Evolutionary conservation across 768 basidiomycete genomes (phyloP).

Genomic region (Udeniomyces megalosporus): DNA sequence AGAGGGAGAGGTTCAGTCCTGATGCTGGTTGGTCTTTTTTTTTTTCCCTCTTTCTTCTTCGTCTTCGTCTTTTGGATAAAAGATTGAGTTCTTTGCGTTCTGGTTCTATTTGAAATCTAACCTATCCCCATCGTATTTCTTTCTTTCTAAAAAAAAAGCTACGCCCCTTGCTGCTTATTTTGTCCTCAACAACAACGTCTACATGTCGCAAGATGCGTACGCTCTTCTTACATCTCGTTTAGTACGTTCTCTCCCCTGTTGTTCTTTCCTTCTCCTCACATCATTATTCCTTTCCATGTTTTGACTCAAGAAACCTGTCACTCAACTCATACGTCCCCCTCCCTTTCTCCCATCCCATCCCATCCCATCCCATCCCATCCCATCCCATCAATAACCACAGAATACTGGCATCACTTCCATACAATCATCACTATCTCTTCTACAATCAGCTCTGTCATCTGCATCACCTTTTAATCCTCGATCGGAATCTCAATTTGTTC

Average conservation of each 20-base stretch:
- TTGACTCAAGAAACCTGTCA: background rate
- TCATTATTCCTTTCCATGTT: no score
- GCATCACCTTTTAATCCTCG: slow-evolving; percentile 9
- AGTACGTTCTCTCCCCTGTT: slow-evolving; percentile 34
- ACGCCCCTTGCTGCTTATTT: slow-evolving; percentile 68
- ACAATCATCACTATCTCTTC: slow-evolving; percentile 56
- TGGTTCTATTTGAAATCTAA: no score
- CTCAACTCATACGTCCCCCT: slow-evolving; percentile 48
- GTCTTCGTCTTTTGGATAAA: background rate
- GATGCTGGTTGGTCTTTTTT: slow-evolving; percentile 49
- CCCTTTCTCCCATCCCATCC: slow-evolving; percentile 25
- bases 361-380: background rate
- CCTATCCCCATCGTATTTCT: background rate
- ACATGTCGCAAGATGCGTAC: slow-evolving; percentile 73
- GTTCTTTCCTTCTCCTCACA: background rate
- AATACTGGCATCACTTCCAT: slow-evolving; percentile 29
- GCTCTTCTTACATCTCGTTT: slow-evolving; percentile 68
- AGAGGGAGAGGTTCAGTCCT: slow-evolving; percentile 65
- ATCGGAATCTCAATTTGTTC: slow-evolving; percentile 7
- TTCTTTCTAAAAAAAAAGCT: no score
- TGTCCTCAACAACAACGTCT: slow-evolving; percentile 74
- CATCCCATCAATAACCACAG: slow-evolving; percentile 36
- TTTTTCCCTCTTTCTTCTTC: no score
- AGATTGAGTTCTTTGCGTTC: background rate
- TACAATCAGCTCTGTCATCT: slow-evolving; percentile 32